phyloP scores from a whole-genome alignment of 305 asterid genomes.

The Coffea humblotiana region DNA sequence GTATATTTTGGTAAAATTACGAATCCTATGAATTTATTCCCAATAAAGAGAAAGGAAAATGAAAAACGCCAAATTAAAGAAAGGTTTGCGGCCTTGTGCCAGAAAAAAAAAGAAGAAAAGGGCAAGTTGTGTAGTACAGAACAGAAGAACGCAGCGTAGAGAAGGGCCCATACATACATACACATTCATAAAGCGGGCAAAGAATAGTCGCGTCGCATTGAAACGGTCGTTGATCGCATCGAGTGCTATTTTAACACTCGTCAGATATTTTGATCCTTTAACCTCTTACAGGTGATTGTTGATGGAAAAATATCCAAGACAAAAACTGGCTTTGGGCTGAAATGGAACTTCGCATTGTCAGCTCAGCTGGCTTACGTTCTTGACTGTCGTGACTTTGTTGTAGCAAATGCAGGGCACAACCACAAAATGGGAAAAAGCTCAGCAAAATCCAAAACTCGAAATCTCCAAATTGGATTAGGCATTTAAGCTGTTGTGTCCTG shows the following conservation, averaged over 20 bases:
- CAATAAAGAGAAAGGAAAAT: too few species aligned
- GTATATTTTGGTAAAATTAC: too few species aligned
- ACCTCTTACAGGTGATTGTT: too few species aligned
- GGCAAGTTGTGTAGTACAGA: neutral
- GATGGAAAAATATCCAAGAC: constrained; percentile 24
- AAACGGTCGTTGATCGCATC: constrained; percentile 22
- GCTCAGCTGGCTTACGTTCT: constrained; percentile 25
- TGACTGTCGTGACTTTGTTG: constrained; percentile 13
- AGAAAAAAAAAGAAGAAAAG: too few species aligned
- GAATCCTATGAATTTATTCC: neutral
- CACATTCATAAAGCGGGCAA: neutral
- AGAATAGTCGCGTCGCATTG: constrained; percentile 3
- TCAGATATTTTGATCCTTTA: constrained; percentile 28
- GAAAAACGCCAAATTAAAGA: too few species aligned
- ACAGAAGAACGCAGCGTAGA: neutral
- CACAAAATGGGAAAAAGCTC: neutral
- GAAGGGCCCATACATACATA: neutral
- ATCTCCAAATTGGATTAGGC: constrained; percentile 12
- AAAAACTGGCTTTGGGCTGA: constrained; percentile 40
- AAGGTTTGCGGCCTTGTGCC: too few species aligned
- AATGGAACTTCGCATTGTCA: constrained; percentile 48
- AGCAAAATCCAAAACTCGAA: neutral
- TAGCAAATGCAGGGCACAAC: neutral
- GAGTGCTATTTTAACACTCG: constrained; percentile 25
- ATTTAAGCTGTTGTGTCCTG: constrained; percentile 4